Evolutionary conservation across 208 protist genomes (phyloP), one percentile per base, ranked within the genome.

Genomic region (Leptomonas pyrrhocoris): DNA sequence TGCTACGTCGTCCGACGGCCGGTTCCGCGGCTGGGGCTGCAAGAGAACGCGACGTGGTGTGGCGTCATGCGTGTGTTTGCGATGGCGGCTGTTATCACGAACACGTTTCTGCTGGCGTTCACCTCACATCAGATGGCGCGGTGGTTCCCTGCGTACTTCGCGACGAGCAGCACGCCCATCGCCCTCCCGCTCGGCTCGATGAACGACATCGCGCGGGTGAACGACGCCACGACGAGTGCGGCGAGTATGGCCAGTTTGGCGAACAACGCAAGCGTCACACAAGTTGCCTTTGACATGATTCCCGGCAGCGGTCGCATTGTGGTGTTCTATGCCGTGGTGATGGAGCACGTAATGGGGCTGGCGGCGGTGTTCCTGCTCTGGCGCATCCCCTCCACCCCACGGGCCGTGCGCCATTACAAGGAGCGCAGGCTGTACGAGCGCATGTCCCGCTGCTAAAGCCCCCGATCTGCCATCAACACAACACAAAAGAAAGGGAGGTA

Each of bases 1-100:
- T 84, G 80, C 53, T 85, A 83, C 65, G 79, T 88, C 8, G 71
- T 82, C 31, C 79, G 77, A 12, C 81, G 88, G 13, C 83, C 88
- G 2, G 54, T 81, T 8, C 77, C 83, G 19, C 68, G 79, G 6
- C 73, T 87, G 11, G 88, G 88, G 4, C 53, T 80, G 36, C 30
- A 59, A 36, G 76, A 86, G 53, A 84, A 73, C 53, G 36, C 45
- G 25, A 77, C 77, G 38, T 91, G 83, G 82, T 74, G 68, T 34
- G 68, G 70, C 23, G 53, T 93, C 31, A 74, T 93, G 69, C 80
- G 83, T 12, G 57, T 63, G 19, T 75, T 89, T 40, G 71, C 68
- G 23, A 56, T 66, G 21, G 66, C 68, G 15, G 61, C 84, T 8
- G 74, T 90, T 23, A 72, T 87, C 42, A 88, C 79, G 15, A 93